Conservation (phyloP, 176 grass and related monocot species). For the Avena eriantha region DNA sequence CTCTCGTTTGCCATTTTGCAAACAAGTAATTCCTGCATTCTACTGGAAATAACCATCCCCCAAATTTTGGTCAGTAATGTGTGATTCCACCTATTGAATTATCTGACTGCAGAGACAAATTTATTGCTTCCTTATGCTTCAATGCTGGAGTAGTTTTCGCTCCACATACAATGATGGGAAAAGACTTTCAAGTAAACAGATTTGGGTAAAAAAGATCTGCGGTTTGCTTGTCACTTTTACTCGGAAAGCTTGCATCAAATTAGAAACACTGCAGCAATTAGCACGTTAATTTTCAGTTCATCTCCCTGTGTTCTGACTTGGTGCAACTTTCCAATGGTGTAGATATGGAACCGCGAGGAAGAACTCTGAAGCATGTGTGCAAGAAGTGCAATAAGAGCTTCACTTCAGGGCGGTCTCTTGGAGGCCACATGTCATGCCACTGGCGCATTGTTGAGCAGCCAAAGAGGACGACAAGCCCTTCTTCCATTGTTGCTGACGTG, state of each 20-base stretch:
- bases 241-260: background rate
- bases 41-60: too few relatives aligned
- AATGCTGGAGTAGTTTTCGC: too few relatives aligned
- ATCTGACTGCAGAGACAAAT: too few relatives aligned
- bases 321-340: conserved; percentile 13
- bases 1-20: too few relatives aligned
- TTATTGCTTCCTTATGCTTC: too few relatives aligned
- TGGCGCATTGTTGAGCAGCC: background rate
- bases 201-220: background rate
- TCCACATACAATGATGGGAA: background rate
- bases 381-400: conserved; percentile 48
- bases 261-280: background rate
- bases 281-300: conserved; percentile 9
- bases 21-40: too few relatives aligned
- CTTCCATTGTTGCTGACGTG: background rate
- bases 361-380: conserved; percentile 46
- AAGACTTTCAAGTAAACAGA: background rate
- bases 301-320: conserved; percentile 15
- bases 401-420: conserved; percentile 51
- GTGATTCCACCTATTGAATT: too few relatives aligned
- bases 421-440: conserved; percentile 64
- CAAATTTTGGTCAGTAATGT: too few relatives aligned
- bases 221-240: background rate
- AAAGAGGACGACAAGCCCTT: conserved; percentile 27
- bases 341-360: conserved; percentile 38